Base-by-base conservation (phyloP, 176 grass and related monocot species). In the Raddia distichophylla region DNA sequence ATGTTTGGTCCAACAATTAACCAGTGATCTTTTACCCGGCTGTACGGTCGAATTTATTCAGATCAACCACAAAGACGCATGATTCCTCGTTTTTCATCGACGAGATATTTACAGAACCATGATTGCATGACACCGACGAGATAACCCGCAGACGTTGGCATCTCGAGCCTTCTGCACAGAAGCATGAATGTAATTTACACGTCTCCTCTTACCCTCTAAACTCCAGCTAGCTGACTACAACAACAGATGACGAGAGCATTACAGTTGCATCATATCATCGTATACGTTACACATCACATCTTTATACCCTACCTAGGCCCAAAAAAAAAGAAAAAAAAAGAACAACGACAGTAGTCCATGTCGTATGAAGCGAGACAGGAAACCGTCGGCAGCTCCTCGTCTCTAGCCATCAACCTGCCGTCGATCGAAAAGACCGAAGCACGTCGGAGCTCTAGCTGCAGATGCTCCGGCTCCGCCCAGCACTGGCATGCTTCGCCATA, bases 221-320 rank as follows among this genome's bases (percentile, higher is more conserved):
- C 37, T 40, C 37, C 37, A 40, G 37, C 37, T 40, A 68, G 43
- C 69, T 75, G 75, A 47, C 61, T 75, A 81, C 62, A 75, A 15
- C 84, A 32, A 80, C 52, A 52, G 32, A 80, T 56, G 43, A 60
- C 33, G 46, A 71, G 77, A 61, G 32, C 64, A 60, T 68, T 57
- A 59, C 60, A 81, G 1, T 40, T 40, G 57, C 52, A 68, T 4
- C 17, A 17, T 64, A 62, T 50, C 37, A 40, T 5, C 37, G 4
- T 40, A 40, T 40, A 40, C 37, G 4, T 40, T 40, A 40, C 37
- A 40, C 37, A 5, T 40, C 37, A 40, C 37, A 40, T 40, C 37
- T 40, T 40, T 40, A 40, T 40, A 35, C 22, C 60, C 54, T 61
- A 67, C 67, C 68, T 63, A 51, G 3, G 15, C 0, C 33, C 49